Evolutionary conservation across 1,284 basidiomycete genomes (phyloP).

Genomic region (Psilocybe mexicana): DNA sequence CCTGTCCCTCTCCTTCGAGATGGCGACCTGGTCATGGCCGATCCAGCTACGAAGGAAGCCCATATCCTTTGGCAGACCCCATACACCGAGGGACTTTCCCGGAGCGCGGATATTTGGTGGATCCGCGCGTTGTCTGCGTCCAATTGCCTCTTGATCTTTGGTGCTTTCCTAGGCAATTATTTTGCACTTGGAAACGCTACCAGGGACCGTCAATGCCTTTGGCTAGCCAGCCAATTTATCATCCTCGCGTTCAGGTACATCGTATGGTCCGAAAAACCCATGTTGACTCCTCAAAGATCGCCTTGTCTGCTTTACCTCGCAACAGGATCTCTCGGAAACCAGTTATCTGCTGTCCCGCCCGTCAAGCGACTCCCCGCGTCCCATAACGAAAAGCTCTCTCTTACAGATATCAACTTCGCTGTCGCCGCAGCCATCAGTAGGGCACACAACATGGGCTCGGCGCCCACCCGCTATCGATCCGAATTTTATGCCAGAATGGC

Average conservation of each 20-base stretch:
- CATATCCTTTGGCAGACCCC: slow-evolving; percentile 1
- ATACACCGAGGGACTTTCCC: background rate
- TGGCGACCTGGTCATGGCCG: background rate
- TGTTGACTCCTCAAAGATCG: background rate
- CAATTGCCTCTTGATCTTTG: background rate
- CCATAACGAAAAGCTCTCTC: background rate
- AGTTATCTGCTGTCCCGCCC: background rate
- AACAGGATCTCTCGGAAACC: background rate
- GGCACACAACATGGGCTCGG: background rate
- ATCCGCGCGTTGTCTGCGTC: background rate
- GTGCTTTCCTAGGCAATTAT: background rate
- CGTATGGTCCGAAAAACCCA: background rate
- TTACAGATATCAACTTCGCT: background rate
- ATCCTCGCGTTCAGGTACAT: background rate
- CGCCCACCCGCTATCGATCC: background rate
- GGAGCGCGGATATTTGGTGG: background rate
- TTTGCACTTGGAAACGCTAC: background rate
- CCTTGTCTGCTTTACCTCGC: background rate
- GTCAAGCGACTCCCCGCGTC: background rate
- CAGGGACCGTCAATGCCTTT: background rate
- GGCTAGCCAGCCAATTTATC: background rate
- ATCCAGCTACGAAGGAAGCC: background rate
- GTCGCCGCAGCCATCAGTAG: background rate
- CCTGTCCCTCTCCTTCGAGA: background rate
- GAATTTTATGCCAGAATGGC: background rate